These are phyloP conservation scores for Phytophthora megakarya DNA, from an alignment of 352 stramenopile species.

Conservation along the genomic window DNA sequence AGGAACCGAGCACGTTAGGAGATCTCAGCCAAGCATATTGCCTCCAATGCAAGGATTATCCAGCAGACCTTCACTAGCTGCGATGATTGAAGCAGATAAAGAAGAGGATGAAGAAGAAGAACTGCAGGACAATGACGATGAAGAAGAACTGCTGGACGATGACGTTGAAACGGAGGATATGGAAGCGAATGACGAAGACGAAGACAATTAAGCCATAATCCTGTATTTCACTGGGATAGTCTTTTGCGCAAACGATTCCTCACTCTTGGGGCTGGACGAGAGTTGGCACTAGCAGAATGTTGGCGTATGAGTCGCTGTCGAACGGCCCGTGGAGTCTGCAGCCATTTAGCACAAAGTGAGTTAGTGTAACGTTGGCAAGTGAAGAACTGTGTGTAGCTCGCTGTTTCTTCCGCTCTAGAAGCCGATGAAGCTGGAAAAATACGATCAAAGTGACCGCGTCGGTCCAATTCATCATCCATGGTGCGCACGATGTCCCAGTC, in stretches of 20 bases:
- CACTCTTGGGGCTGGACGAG: neutral
- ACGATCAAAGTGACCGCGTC: constrained; percentile 70
- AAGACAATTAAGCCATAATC: too few species aligned
- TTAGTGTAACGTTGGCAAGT: constrained; percentile 69
- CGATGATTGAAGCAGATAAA: constrained; percentile 24
- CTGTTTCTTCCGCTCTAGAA: constrained; percentile 22
- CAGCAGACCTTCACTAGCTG: constrained; percentile 9
- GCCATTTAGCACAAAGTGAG: constrained; percentile 64
- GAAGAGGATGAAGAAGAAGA: constrained; percentile 24
- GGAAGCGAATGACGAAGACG: constrained; percentile 11
- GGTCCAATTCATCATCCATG: constrained; percentile 80
- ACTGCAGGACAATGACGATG: too few species aligned
- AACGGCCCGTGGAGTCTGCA: constrained; percentile 42
- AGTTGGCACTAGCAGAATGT: constrained; percentile 18
- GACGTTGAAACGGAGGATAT: constrained; percentile 13
- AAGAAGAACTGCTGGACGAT: neutral
- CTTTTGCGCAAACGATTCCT: constrained; percentile 2
- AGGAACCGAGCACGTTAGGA: neutral
- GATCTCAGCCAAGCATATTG: constrained; percentile 7
- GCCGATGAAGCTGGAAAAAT: constrained; percentile 54
- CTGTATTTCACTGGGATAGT: neutral
- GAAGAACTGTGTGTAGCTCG: constrained; percentile 52
- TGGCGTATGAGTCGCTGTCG: constrained; percentile 22
- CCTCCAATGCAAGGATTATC: constrained; percentile 2
- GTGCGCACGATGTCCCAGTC: constrained; percentile 68